phyloP scores from a whole-genome alignment of 352 stramenopile species.

The Globisporangium yorkense region DNA sequence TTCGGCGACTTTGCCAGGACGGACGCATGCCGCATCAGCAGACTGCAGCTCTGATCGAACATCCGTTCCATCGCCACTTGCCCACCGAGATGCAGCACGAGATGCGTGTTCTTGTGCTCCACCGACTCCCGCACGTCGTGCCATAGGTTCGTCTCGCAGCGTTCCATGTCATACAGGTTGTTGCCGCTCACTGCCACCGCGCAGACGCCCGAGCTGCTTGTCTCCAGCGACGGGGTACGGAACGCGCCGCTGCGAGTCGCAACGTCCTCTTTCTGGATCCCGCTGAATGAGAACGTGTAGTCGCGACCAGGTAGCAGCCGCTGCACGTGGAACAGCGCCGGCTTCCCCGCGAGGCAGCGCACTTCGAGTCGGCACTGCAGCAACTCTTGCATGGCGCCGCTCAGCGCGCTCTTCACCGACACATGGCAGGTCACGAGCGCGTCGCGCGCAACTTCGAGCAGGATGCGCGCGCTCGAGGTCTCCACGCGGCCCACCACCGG shows the following conservation, averaged over 20 bases:
- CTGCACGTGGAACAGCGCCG: constrained; percentile 34
- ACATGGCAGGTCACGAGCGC: constrained; percentile 44
- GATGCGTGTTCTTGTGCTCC: constrained; percentile 20
- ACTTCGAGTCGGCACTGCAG: constrained; percentile 21
- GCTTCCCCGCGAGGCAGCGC: constrained; percentile 20
- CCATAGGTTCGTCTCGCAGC: constrained; percentile 46
- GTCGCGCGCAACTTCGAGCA: constrained; percentile 51
- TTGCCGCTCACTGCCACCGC: constrained; percentile 44
- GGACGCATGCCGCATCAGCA: constrained; percentile 47
- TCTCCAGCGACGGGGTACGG: constrained; percentile 37
- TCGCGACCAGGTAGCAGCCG: constrained; percentile 39
- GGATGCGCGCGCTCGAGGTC: constrained; percentile 34
- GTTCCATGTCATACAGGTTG: constrained; percentile 35
- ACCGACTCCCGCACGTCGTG: constrained; percentile 30
- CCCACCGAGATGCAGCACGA: constrained; percentile 62
- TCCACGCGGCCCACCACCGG: constrained; percentile 69
- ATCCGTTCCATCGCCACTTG: constrained; percentile 60
- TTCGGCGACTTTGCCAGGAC: constrained; percentile 8
- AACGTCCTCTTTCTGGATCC: constrained; percentile 37
- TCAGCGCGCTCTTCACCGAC: constrained; percentile 32
- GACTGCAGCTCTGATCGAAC: constrained; percentile 59
- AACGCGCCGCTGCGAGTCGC: constrained; percentile 28
- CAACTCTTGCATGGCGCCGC: constrained; percentile 35
- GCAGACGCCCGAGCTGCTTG: constrained; percentile 20
- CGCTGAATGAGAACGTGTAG: constrained; percentile 59